phyloP scores from a whole-genome alignment of 495 filamentous ascomycete species.

The Lasiosphaeris hirsuta region DNA sequence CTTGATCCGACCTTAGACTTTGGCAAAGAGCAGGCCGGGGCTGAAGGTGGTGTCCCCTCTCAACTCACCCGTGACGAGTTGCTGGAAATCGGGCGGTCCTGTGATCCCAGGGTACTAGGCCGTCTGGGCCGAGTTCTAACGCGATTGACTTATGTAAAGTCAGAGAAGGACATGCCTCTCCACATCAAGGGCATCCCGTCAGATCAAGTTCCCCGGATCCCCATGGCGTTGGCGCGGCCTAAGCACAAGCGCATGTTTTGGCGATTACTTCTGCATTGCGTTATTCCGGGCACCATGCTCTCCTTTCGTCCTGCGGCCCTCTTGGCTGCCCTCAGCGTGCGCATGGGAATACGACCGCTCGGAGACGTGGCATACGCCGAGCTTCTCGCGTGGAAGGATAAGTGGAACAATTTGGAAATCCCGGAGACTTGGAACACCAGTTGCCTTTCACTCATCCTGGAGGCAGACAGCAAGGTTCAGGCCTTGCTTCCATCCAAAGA shows the following conservation, averaged over 20 bases:
- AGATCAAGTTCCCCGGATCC: slow-evolving; percentile 33
- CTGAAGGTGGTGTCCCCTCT: slow-evolving; percentile 19
- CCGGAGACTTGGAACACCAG: slow-evolving; percentile 46
- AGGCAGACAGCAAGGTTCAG: slow-evolving; percentile 34
- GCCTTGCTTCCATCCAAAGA: neutral
- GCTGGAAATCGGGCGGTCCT: slow-evolving; percentile 46
- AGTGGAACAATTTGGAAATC: slow-evolving; percentile 42
- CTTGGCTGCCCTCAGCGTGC: slow-evolving; percentile 42
- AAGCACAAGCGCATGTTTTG: slow-evolving; percentile 37
- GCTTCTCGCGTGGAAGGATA: slow-evolving; percentile 32
- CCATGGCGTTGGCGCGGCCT: slow-evolving; percentile 33
- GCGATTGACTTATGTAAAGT: slow-evolving; percentile 37
- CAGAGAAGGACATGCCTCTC: slow-evolving; percentile 37
- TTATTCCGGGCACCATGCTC: slow-evolving; percentile 44
- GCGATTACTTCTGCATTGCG: slow-evolving; percentile 42
- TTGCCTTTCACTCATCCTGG: slow-evolving; percentile 41
- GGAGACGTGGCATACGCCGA: slow-evolving; percentile 35
- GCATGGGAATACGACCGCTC: slow-evolving; percentile 41
- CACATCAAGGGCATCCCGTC: slow-evolving; percentile 31
- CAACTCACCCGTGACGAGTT: slow-evolving; percentile 37
- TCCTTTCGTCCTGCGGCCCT: slow-evolving; percentile 39
- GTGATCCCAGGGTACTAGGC: slow-evolving; percentile 39
- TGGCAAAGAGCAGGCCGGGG: slow-evolving; percentile 14
- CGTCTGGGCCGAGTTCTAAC: slow-evolving; percentile 43
- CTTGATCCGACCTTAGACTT: slow-evolving; percentile 45